Conservation (phyloP, 1,139 yeast species). For the Yamadazyma trypodendri region DNA sequence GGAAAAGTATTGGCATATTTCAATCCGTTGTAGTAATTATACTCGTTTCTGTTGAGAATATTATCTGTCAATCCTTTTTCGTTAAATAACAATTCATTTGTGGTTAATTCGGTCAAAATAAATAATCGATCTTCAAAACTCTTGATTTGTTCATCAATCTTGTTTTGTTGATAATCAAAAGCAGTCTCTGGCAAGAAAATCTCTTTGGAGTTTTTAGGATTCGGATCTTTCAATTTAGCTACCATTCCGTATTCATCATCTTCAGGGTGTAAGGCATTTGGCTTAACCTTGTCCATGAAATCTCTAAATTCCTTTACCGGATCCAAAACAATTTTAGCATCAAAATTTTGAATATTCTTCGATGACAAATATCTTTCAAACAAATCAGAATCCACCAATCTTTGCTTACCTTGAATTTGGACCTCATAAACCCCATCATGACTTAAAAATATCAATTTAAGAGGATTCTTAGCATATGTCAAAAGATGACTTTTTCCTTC, state of each 20-base stretch:
- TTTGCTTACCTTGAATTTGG: constrained; percentile 19
- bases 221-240: constrained; percentile 17
- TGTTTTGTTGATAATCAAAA: constrained; percentile 22
- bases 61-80: constrained; percentile 15
- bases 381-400: constrained; percentile 24
- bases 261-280: constrained; percentile 17
- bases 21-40: constrained; percentile 27
- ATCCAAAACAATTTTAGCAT: constrained; percentile 17
- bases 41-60: constrained; percentile 21
- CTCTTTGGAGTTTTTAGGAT: constrained; percentile 17
- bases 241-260: constrained; percentile 24
- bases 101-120: constrained; percentile 15
- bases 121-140: constrained; percentile 18
- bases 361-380: constrained; percentile 21
- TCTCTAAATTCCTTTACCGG: constrained; percentile 22
- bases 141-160: constrained; percentile 20
- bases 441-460: constrained; percentile 40
- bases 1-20: constrained; percentile 21
- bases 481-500: constrained; percentile 45
- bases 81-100: constrained; percentile 21
- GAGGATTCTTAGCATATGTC: constrained; percentile 44
- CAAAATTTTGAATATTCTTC: constrained; percentile 18
- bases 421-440: constrained; percentile 34
- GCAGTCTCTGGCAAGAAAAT: constrained; percentile 19
- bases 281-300: constrained; percentile 16